Conservation (phyloP, 2,329 filamentous ascomycete genomes). For the Pseudonectria foliicola region DNA sequence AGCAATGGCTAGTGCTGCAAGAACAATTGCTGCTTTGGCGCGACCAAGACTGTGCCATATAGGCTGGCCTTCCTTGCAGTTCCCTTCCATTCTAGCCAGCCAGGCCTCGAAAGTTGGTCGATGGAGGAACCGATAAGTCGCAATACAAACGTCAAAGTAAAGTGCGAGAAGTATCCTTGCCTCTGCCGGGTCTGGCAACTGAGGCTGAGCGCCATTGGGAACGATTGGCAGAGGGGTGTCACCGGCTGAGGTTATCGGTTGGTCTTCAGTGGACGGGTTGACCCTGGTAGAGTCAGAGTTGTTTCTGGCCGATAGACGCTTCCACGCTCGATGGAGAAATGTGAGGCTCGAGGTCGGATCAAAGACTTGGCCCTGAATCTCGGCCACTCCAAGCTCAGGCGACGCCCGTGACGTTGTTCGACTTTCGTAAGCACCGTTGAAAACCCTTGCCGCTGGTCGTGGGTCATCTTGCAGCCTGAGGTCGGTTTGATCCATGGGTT, state of each 20-base stretch:
- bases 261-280: constrained; percentile 26
- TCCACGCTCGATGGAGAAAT: constrained; percentile 46
- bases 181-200: constrained; percentile 31
- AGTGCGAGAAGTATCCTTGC: constrained; percentile 33
- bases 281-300: constrained; percentile 18
- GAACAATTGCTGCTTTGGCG: constrained; percentile 39
- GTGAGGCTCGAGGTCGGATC: constrained; percentile 45
- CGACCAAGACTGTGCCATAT: constrained; percentile 33
- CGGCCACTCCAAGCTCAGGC: constrained; percentile 38
- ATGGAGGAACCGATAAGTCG: constrained; percentile 53
- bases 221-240: constrained; percentile 39
- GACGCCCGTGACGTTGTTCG: constrained; percentile 33
- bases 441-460: too few relatives aligned
- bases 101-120: constrained; percentile 44
- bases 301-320: constrained; percentile 39
- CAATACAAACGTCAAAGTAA: constrained; percentile 55
- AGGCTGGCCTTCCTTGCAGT: constrained; percentile 27
- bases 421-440: too few relatives aligned
- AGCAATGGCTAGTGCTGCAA: constrained; percentile 41
- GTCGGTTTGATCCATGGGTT: too few relatives aligned
- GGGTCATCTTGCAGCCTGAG: too few relatives aligned
- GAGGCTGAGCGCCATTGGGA: constrained; percentile 24
- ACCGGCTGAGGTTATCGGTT: constrained; percentile 41
- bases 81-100: constrained; percentile 34
- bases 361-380: constrained; percentile 46